phyloP scores from a whole-genome alignment of 768 basidiomycete species.

The Termitomyces sp. region DNA sequence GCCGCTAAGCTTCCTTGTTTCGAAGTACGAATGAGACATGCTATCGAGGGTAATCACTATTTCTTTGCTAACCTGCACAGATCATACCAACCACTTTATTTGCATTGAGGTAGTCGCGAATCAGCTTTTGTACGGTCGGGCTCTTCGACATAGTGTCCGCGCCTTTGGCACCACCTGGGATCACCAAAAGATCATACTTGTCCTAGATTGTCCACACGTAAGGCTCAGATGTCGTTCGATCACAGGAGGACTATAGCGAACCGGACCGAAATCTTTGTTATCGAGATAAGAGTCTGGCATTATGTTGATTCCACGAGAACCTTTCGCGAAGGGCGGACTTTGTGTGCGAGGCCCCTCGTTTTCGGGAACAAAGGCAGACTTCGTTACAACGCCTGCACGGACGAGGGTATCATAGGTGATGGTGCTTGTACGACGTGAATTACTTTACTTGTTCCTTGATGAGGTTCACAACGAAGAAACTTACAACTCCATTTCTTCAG shows the following conservation, averaged over 20 bases:
- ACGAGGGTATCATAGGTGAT: constrained; percentile 82
- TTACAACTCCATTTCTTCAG: constrained; percentile 89
- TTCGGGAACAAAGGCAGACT: constrained; percentile 61
- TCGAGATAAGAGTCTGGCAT: constrained; percentile 60
- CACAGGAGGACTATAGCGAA: constrained; percentile 22
- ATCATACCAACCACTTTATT: constrained; percentile 77
- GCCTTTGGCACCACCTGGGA: constrained; percentile 79
- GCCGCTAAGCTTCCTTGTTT: constrained; percentile 66
- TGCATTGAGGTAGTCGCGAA: constrained; percentile 49
- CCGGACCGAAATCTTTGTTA: constrained; percentile 40
- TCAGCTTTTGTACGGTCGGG: constrained; percentile 55
- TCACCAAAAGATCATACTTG: constrained; percentile 62
- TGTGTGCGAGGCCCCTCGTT: constrained; percentile 20
- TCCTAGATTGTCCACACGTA: constrained; percentile 35
- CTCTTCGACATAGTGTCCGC: constrained; percentile 68
- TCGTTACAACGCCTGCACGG: constrained; percentile 63
- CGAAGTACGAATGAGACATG: neutral
- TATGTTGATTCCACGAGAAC: constrained; percentile 73
- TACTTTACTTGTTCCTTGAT: neutral
- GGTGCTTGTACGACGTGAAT: constrained; percentile 41
- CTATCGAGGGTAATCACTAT: neutral
- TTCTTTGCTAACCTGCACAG: constrained; percentile 60
- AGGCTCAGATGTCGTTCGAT: neutral
- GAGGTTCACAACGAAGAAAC: constrained; percentile 17
- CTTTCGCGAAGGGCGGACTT: constrained; percentile 47